These are phyloP conservation scores for Ascochyta pisi DNA, from an alignment of 2,329 filamentous ascomycete genomes.

Conservation along the genomic window DNA sequence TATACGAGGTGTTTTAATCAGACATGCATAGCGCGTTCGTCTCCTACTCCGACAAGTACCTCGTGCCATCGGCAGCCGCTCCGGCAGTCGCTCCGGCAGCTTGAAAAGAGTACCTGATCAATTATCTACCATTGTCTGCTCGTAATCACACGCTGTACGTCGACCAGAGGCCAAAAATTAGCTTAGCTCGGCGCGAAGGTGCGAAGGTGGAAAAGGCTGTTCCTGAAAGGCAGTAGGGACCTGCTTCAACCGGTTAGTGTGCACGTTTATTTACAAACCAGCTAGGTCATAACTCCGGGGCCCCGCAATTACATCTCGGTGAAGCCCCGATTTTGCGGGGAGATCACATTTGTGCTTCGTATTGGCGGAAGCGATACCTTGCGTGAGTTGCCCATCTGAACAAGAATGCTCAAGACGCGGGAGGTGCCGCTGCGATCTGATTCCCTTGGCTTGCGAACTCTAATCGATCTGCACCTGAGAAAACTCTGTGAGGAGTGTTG, in stretches of 20 bases:
- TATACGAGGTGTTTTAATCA: not conserved
- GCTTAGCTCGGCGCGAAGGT: too few species aligned
- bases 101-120: too few species aligned
- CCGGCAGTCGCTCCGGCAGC: too few species aligned
- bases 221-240: not conserved
- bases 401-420: not conserved
- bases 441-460: not conserved
- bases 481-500: not conserved
- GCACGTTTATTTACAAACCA: not conserved
- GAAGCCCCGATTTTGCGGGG: not conserved
- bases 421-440: not conserved
- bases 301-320: slow-evolving; percentile 14
- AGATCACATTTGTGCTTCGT: not conserved
- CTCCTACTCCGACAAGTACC: not conserved
- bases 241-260: slow-evolving; percentile 8
- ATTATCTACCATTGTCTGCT: too few species aligned
- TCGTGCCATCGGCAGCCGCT: too few species aligned
- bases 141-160: too few species aligned
- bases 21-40: not conserved
- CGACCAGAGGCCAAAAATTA: too few species aligned
- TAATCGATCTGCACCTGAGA: not conserved
- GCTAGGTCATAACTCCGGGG: slow-evolving; percentile 4
- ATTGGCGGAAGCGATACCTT: not conserved
- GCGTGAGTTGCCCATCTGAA: not conserved
- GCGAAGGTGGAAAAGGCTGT: too few species aligned